phyloP scores from a whole-genome alignment of 768 basidiomycete genomes.

The Podaxis sp. region DNA sequence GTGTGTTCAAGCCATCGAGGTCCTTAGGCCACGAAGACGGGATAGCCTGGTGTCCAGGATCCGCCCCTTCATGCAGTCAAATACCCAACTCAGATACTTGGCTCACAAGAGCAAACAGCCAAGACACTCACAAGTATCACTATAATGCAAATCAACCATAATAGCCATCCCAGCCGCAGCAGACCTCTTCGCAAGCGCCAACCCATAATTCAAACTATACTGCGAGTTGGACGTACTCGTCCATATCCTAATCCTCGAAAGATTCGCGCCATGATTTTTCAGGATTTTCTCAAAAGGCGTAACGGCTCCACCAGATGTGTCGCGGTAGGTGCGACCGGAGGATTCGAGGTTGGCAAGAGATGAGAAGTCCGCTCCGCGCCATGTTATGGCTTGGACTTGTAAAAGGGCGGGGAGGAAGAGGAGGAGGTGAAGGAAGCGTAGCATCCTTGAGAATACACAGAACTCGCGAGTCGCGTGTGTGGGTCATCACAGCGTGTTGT shows the following conservation, averaged over 20 bases:
- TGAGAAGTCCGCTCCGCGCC: constrained; percentile 57
- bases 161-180: constrained; percentile 56
- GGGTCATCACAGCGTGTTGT: neutral
- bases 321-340: constrained; percentile 44
- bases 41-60: constrained; percentile 61
- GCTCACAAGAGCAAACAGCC: neutral
- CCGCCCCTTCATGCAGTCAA: constrained; percentile 46
- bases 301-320: constrained; percentile 29
- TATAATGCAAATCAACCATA: constrained; percentile 59
- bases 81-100: neutral
- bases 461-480: neutral
- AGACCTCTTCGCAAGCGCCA: constrained; percentile 55
- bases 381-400: constrained; percentile 38
- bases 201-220: constrained; percentile 52
- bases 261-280: constrained; percentile 51
- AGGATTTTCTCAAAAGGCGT: constrained; percentile 53
- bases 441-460: neutral
- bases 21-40: constrained; percentile 55
- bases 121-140: constrained; percentile 52
- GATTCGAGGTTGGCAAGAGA: constrained; percentile 53
- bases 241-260: constrained; percentile 63
- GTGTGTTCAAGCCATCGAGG: constrained; percentile 51
- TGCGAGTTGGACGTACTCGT: constrained; percentile 51
- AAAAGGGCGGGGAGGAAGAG: neutral
- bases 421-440: neutral